Evolutionary conservation across 2,329 filamentous ascomycete species (phyloP), one percentile per base, ranked within the genome.

Genomic region (Colletotrichum neosansevieriae): DNA sequence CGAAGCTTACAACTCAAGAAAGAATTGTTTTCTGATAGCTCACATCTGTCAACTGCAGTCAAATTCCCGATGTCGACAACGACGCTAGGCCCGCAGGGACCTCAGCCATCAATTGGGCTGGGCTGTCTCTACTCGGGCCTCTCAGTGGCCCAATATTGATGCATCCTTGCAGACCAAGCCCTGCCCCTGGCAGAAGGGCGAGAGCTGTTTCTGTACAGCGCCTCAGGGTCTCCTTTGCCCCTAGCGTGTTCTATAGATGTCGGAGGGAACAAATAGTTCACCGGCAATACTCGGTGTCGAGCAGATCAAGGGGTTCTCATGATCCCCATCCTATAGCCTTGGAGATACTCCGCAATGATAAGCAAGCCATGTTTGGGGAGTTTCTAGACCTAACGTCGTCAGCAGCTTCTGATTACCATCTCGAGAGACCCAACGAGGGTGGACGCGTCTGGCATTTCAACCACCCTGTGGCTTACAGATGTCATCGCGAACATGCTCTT

Each of bases 91-190:
- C 65, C 49, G 49, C 61, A 65, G 50, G 49, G 66, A 65, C 54
- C 49, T 21, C 34, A 19, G 49, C 40, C 34, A 38, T 58, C 54
- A 34, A 50, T 17, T 15, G 34, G 29, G 36, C 47, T 53, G 47
- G 47, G 12, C 34, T 65, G 66, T 68, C 66, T 68, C 61, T 54
- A 40, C 24, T 42, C 49, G 15, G 49, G 21, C 65, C 34, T 68
- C 61, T 53, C 32, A 64, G 65, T 49, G 61, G 49, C 62, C 56
- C 49, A 68, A 65, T 68, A 68, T 59, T 65, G 49, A 17, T 50
- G 29, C 17, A 68, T 68, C 66, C 61, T 68, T 68, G 66, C 66
- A 68, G 47, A 13, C 56, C 45, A 57, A 47, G 17, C 24, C 42
- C 51, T 56, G 49, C 54, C 61, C 65, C 60, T 68, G 60, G 61